Base-by-base conservation (phyloP, 805 yeast species). In the Candida coquimbonensis region DNA sequence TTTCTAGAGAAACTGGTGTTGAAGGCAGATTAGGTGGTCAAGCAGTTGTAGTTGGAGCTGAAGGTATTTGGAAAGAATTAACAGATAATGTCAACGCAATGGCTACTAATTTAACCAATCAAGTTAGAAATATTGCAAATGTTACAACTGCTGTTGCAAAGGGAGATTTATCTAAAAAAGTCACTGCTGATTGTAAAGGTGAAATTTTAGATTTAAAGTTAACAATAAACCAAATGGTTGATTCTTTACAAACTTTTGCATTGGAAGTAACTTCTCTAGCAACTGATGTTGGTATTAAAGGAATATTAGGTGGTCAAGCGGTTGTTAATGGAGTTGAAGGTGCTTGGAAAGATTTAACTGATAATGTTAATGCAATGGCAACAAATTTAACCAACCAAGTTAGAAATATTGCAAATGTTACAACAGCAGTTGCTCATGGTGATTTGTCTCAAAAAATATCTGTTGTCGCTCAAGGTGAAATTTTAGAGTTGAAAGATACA, bases 341-440 rank as follows among this genome's bases (percentile, higher is more conserved):
- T 14, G 71, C 87, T 49, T 87, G 96, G 96, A 87, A 84, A 59
- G 95, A 86, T 58, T 83, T 87, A 55, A 87, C 95, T 7, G 84
- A 91, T 34, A 87, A 87, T 64, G 96, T 87, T 54, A 87, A 87
- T 61, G 87, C 93, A 36, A 87, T 87, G 96, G 96, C 96, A 34
- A 80, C 91, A n/a, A 87, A 87, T 62, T 74, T 87, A 62, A 87
- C 96, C 0, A 83, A 93, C 8, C 96, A 87, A 68, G 96, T 87
- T 57, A 77, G 96, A 67, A 95, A 95, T 0, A 87, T 87, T 67
- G 95, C 95, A 27, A 91, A 86, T 57, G 87, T 87, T 54, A 87
- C 96, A 0, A 95, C 93, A n/a, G 95, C 96, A 8, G 96, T 95
- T 26, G 87, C 96, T 2, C 93, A 87, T 65, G 95, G 95, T 61